Base-by-base conservation (phyloP, 192 early-diverging fungal species). In the Phycomyces nitens region DNA sequence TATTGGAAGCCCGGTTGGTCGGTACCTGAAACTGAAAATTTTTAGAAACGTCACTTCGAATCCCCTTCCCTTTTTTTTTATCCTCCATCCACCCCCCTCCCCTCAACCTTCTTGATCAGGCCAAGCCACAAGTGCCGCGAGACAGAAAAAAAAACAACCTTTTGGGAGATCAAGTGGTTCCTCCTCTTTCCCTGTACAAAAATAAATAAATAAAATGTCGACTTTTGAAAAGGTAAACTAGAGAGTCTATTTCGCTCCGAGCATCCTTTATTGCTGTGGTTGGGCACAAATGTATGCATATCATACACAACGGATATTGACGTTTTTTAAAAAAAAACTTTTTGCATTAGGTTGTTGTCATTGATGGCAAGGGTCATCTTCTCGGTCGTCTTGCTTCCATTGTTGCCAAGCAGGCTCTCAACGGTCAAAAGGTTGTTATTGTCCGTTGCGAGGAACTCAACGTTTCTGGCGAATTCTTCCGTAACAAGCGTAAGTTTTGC, bases 361-460 rank as follows among this genome's bases (percentile, higher is more conserved):
- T 99, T 84, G 97, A 99, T 87, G 97, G 83, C 80, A 99, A 99
- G 82, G 97, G 91, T 72, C 97, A 99, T 86, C 86, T 99, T 64
- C 82, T 99, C 72, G 96, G 97, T 82, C 95, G 97, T 72, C 88
- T 99, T 68, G 92, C 97, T 71, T 90, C 96, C 62, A 95, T 94
- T 70, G 89, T 98, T 69, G 93, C 97, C 79, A 98, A 99, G 90
- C 92, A 98, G 86, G 81, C 91, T 65, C 89, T 99, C 66, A 92
- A 90, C 81, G 97, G 97, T 69, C 95, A 99, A 86, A 90, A 88
- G 82, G 87, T 99, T 64, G 94, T 94, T 65, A 81, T 99, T 72
- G 96, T 99, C 70, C 94, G 97, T 74, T 94, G 93, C 81, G 97
- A 99, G 86, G 96, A 96, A 77, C 85, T 99, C 80, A 97, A 98